Evolutionary conservation across 1,139 yeast genomes (phyloP).

Genomic region (Pneumocystis canis): DNA sequence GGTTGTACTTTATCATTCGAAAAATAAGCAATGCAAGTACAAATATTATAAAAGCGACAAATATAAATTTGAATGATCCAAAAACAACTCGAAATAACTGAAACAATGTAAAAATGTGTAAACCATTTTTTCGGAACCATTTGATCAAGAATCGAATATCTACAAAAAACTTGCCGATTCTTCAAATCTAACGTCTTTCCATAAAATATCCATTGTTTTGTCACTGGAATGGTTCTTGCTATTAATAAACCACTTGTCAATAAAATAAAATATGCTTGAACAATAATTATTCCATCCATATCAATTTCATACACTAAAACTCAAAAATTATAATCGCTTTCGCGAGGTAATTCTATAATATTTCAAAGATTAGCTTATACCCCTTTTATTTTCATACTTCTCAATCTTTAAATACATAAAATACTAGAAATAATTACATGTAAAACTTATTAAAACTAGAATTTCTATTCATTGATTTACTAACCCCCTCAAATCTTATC

Average conservation of each 20-base stretch:
- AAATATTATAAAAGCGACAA: neutral
- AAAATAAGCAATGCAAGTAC: neutral
- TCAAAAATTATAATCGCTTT: neutral
- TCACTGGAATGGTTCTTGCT: neutral
- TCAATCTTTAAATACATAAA: too few relatives aligned
- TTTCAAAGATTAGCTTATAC: too few relatives aligned
- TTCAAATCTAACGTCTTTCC: neutral
- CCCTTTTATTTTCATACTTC: too few relatives aligned
- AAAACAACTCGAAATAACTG: conserved; percentile 1
- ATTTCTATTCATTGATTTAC: too few relatives aligned
- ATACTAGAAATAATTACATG: too few relatives aligned
- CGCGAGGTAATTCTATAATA: too few relatives aligned
- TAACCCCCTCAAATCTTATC: too few relatives aligned
- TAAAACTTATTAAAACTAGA: too few relatives aligned
- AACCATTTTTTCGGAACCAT: conserved; percentile 38
- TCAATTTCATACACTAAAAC: neutral
- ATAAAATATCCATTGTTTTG: neutral
- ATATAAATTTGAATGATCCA: neutral
- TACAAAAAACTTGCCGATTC: neutral
- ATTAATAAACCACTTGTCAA: neutral
- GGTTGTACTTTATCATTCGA: neutral
- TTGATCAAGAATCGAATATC: neutral
- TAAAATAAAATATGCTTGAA: neutral
- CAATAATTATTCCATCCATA: neutral
- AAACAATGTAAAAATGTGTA: conserved; percentile 30